phyloP scores from a whole-genome alignment of 163 green algal species.

The Prototheca wickerhamii region DNA sequence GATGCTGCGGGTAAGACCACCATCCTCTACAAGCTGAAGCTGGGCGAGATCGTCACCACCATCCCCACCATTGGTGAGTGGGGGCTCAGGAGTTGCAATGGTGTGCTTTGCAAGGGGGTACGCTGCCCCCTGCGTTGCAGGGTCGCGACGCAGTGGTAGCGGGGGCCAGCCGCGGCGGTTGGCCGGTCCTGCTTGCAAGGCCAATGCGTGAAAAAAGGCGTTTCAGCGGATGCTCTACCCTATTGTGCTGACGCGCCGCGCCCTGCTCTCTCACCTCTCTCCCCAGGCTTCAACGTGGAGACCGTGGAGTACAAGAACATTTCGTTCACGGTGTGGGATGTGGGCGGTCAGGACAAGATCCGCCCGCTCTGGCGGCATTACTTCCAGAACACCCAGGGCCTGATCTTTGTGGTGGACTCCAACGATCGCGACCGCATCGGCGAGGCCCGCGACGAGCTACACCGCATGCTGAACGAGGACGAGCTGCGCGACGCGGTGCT shows the following conservation, averaged over 20 bases:
- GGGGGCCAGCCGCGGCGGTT: not conserved
- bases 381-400: slow-evolving; percentile 91
- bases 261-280: not conserved
- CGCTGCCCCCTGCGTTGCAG: not conserved
- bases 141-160: not conserved
- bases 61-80: slow-evolving; percentile 92
- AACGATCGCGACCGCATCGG: slow-evolving; percentile 87
- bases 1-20: slow-evolving; percentile 97
- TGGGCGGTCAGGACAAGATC: slow-evolving; percentile 99
- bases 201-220: not conserved
- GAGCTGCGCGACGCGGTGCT: slow-evolving; percentile 90
- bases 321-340: slow-evolving; percentile 97
- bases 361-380: slow-evolving; percentile 97
- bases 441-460: slow-evolving; percentile 88
- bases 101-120: slow-evolving; percentile 1
- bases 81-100: not conserved
- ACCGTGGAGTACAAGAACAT: slow-evolving; percentile 99
- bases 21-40: slow-evolving; percentile 98
- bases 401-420: slow-evolving; percentile 91
- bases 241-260: not conserved
- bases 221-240: not conserved
- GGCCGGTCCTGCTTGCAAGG: not conserved
- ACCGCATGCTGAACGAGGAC: slow-evolving; percentile 96
- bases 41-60: slow-evolving; percentile 96
- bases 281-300: slow-evolving; percentile 96